Evolutionary conservation across 805 yeast genomes (phyloP).

Genomic region (Zygoascus biomembranicola): DNA sequence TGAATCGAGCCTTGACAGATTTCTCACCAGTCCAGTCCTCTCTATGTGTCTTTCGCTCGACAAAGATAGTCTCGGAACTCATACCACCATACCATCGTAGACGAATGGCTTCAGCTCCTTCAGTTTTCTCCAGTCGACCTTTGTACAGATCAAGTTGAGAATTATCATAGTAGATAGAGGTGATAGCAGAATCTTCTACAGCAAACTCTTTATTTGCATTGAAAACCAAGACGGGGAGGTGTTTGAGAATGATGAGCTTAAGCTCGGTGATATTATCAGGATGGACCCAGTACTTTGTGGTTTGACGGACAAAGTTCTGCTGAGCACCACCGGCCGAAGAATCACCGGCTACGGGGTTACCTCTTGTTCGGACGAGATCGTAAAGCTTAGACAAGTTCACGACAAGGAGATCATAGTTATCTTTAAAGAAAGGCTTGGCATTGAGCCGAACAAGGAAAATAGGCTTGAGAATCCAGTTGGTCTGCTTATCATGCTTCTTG

Average conservation of each 20-base stretch:
- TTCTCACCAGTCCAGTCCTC: constrained; percentile 99
- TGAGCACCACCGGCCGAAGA: constrained; percentile 97
- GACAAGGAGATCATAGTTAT: constrained; percentile 81
- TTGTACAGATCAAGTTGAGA: constrained; percentile 81
- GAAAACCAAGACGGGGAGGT: constrained; percentile 93
- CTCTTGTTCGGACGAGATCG: constrained; percentile 90
- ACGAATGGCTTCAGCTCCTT: constrained; percentile 98
- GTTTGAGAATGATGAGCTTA: constrained; percentile 85
- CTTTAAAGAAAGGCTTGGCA: constrained; percentile 92
- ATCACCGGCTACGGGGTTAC: constrained; percentile 92
- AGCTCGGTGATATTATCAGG: constrained; percentile 96
- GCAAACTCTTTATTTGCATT: constrained; percentile 95
- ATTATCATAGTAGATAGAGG: constrained; percentile 94
- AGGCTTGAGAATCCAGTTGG: constrained; percentile 74
- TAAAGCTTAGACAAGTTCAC: constrained; percentile 84
- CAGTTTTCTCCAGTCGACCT: constrained; percentile 91
- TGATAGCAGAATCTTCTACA: constrained; percentile 88
- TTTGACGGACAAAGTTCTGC: constrained; percentile 96
- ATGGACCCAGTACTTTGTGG: constrained; percentile 98
- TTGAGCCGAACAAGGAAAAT: constrained; percentile 89
- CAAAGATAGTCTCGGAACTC: constrained; percentile 85
- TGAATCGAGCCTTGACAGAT: constrained; percentile 96
- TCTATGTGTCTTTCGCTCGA: constrained; percentile 95
- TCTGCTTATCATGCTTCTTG: constrained; percentile 91
- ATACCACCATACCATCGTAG: constrained; percentile 99